Base-by-base conservation (phyloP, 2,329 filamentous ascomycete species). In the Raffaelea albimanens region DNA sequence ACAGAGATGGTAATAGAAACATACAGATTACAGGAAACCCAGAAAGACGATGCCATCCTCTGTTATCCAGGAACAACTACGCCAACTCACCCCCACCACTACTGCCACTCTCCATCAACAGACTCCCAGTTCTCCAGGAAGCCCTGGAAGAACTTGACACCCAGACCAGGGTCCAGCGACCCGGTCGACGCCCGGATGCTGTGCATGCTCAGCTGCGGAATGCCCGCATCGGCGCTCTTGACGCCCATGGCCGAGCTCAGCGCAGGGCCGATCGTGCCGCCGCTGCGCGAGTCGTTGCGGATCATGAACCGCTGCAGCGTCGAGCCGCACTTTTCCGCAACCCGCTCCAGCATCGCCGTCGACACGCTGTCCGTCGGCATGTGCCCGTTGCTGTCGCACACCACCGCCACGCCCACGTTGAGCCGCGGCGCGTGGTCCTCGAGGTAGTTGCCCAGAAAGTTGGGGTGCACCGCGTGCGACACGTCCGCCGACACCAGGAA, bases 201-300 rank as follows among this genome's bases (percentile, higher is more conserved):
- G 65, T 97, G 91, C 91, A 97, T 97, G 60, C 85, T 91, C 57
- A 96, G 67, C 68, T 97, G 91, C 5, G 89, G 83, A 58, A 97
- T 83, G 14, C 91, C 91, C 1, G 87, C 88, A 62, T 97, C 91
- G 43, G 93, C 85, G 0, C 87, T 80, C 45, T 87, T 71, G 50
- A 95, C 82, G 25, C 91, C 91, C 66, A 93, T 85, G 23, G 77
- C 78, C 23, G 83, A 80, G 55, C 82, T 88, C 33, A 95, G 73
- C 78, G 90, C 89, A 1, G 93, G 93, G 0, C 93, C 93, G n/a
- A 97, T 89, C 0, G 93, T 98, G 16, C 93, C 93, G 25, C 93
- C 93, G 59, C 82, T 87, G 47, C 91, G 74, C 10, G 78, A 84
- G 66, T 97, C 93, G 62, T 97, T 98, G 49, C 93, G 73, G 62